These are phyloP conservation scores for Phytophthora syringae DNA, from an alignment of 352 stramenopile species.

Conservation along the genomic window DNA sequence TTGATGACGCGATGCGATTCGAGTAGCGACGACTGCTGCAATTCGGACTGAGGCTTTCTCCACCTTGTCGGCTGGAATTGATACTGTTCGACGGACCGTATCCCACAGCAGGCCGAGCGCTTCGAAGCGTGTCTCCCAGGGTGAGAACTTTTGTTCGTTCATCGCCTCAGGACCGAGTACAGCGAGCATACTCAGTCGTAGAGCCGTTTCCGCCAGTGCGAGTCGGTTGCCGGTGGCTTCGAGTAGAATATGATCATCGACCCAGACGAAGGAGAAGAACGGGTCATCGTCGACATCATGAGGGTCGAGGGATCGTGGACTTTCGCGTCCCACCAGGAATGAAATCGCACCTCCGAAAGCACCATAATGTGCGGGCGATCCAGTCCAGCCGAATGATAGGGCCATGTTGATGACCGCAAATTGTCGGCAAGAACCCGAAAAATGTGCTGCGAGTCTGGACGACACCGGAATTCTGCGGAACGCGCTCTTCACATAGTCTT, in stretches of 20 bases:
- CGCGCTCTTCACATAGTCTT: conserved; percentile 27
- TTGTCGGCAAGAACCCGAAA: conserved; percentile 4
- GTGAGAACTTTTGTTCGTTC: conserved; percentile 38
- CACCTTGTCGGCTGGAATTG: conserved; percentile 23
- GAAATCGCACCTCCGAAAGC: conserved; percentile 17
- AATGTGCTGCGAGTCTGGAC: background rate
- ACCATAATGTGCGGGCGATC: conserved; percentile 14
- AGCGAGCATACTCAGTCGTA: conserved; percentile 23
- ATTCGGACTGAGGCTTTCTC: conserved; percentile 13
- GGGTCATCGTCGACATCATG: background rate
- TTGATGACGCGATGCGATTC: background rate
- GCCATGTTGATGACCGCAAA: conserved; percentile 4
- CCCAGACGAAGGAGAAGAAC: conserved; percentile 39
- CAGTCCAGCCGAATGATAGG: conserved; percentile 18
- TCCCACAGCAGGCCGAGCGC: conserved; percentile 22
- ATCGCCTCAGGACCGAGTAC: conserved; percentile 23
- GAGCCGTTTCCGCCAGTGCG: background rate
- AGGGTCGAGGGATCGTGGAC: conserved; percentile 2
- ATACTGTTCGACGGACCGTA: background rate
- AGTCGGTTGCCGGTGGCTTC: conserved; percentile 2
- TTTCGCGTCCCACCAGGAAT: conserved; percentile 7
- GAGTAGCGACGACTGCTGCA: background rate
- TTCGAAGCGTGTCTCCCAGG: conserved; percentile 7
- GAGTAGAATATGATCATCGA: conserved; percentile 40
- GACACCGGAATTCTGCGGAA: conserved; percentile 9